These are phyloP conservation scores for Harringtonia lauricola DNA, from an alignment of 2,329 filamentous ascomycete species.

Conservation along the genomic window DNA sequence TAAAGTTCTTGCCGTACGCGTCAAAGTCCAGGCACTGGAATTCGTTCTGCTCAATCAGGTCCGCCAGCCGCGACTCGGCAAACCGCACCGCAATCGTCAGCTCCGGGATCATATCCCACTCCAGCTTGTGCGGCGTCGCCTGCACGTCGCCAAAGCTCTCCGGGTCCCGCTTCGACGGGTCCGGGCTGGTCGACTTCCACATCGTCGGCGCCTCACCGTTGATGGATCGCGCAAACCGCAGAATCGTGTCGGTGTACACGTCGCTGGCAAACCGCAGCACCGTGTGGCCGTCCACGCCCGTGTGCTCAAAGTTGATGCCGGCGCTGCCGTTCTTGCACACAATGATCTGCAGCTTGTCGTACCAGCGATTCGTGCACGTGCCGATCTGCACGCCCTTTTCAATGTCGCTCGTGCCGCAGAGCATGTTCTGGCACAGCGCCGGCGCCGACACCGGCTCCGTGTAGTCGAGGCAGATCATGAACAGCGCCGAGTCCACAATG, in stretches of 20 bases:
- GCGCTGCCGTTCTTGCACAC: slow-evolving; percentile 98
- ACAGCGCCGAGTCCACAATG: slow-evolving; percentile 89
- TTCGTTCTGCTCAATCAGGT: slow-evolving; percentile 93
- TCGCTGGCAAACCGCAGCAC: slow-evolving; percentile 94
- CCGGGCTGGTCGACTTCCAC: slow-evolving; percentile 83
- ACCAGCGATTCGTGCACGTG: slow-evolving; percentile 97
- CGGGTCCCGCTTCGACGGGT: slow-evolving; percentile 85
- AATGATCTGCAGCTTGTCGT: slow-evolving; percentile 97
- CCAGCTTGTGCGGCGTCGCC: slow-evolving; percentile 88
- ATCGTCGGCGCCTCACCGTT: slow-evolving; percentile 86
- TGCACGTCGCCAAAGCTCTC: slow-evolving; percentile 86
- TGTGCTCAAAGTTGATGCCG: slow-evolving; percentile 98
- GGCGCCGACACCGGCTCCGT: slow-evolving; percentile 72
- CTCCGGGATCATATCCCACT: slow-evolving; percentile 95
- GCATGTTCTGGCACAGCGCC: slow-evolving; percentile 95
- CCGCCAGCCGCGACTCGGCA: slow-evolving; percentile 85
- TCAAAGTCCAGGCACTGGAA: slow-evolving; percentile 85
- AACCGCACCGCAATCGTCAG: slow-evolving; percentile 86
- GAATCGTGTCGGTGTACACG: slow-evolving; percentile 93
- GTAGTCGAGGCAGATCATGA: slow-evolving; percentile 86
- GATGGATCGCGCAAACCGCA: slow-evolving; percentile 89
- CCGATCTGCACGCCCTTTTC: slow-evolving; percentile 92
- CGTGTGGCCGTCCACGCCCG: slow-evolving; percentile 93
- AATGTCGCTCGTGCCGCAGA: slow-evolving; percentile 87
- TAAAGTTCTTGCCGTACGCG: slow-evolving; percentile 92